Evolutionary conservation across 495 filamentous ascomycete genomes (phyloP), one percentile per base, ranked within the genome.

Genomic region (Trichoderma orchidacearum): DNA sequence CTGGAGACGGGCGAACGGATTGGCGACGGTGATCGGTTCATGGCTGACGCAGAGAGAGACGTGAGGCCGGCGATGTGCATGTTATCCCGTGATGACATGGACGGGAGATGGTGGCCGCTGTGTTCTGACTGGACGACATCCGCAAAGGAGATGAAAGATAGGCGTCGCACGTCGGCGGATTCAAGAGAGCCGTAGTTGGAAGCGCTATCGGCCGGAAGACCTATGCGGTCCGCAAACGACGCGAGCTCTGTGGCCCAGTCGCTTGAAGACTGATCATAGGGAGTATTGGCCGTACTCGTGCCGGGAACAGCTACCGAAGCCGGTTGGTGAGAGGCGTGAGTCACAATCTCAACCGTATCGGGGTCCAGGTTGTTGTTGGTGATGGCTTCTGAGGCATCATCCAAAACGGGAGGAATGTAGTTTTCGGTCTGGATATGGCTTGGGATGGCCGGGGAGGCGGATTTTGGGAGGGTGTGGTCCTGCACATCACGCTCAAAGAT

Each of bases 401-500:
- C 90, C 21, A 96, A 76, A 11, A 91, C 90, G 1, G 90, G 81
- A 25, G 90, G 90, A 63, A 96, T 95, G 65, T 90, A 84, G 71
- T 96, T 90, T 67, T 96, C 90, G 28, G 87, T 94, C 59, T 85
- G 80, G 62, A 96, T 94, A 64, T 96, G 90, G 1, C 85, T 80
- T 8, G 90, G 90, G 57, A 93, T 92, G 9, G 86, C 83, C 3
- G 86, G 80, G 11, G 85, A 86, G 45, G 75, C 80, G 53, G 89
- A 83, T 6, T 76, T 64, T n/a, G 80, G 69, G 7, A 80, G 38
- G 63, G 61, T 60, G 29, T 79, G 71, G 63, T 96, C 90, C 66
- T 96, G 91, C 13, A 96, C 91, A 68, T 87, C 84, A 61, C 90
- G 86, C 75, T 96, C 90, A 69, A 96, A 96, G 63, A 96, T 96